Evolutionary conservation across 345 rosid genomes (phyloP), one percentile per base, ranked within the genome.

Genomic region (Gossypium stocksii): DNA sequence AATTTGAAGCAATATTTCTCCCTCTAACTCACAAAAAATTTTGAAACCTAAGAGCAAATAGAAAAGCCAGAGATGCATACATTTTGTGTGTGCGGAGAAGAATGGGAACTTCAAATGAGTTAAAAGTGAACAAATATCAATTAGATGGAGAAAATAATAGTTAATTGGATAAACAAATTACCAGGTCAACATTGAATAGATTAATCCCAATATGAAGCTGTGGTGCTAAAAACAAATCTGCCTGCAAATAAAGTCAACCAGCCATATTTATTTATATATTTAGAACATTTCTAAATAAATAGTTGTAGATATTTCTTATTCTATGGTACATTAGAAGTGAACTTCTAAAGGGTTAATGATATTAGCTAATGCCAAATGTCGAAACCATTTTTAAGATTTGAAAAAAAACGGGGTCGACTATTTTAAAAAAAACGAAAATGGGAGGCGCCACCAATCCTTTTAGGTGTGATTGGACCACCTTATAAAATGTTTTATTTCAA

Each of bases 151-250:
- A 68, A 49, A 51, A 8, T 16, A 5, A 79, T 20, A 76, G 15
- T 53, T 34, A 38, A 46, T 25, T 16, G 20, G 70, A 67, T 0
- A 9, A 73, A 54, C 7, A 9, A 7, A 61, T 38, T 92, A 94
- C 97, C 95, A 89, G 86, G 83, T 86, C 90, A 16, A 92, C 69
- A 67, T 83, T 77, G 86, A 87, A 91, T 72, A 87, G 84, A 13
- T 73, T 82, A 70, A 84, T 74, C 64, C 85, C 93, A 43, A 78
- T 81, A 20, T 81, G 1, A 80, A 89, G 72, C 75, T 92, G 97
- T 19, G 97, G 92, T 48, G 91, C 97, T 66, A 92, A 66, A 82
- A 91, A 94, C 73, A 85, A 22, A 84, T 94, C 97, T 43, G 93
- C 97, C 98, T 90, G 91, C 86, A 81, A 51, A 46, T 2, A 70